Evolutionary conservation across 805 yeast genomes (phyloP).

Genomic region (Nadsonia fulvescens): DNA sequence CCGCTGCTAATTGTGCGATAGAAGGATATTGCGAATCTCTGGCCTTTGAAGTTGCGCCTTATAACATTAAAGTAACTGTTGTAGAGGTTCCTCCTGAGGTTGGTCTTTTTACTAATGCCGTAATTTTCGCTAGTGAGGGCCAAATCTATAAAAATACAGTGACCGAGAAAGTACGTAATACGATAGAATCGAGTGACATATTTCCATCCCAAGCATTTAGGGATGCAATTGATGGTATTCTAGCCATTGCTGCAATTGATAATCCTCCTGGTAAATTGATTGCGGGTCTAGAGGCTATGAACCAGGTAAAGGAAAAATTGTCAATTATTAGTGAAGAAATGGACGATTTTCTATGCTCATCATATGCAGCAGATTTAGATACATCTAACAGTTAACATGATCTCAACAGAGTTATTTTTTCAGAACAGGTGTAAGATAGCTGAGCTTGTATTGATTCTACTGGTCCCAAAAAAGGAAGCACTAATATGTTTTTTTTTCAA

Average conservation of each 20-base stretch:
- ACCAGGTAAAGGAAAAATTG: conserved; percentile 14
- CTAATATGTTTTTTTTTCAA: too few relatives aligned
- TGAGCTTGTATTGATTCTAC: too few relatives aligned
- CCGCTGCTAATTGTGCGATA: conserved; percentile 16
- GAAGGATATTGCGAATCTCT: conserved; percentile 19
- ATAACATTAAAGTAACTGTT: conserved; percentile 14
- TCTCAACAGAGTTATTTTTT: too few relatives aligned
- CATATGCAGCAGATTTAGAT: too few relatives aligned
- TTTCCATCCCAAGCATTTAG: conserved; percentile 11
- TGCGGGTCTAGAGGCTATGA: conserved; percentile 16
- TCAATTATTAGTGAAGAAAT: conserved; percentile 16
- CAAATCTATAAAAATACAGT: conserved; percentile 8
- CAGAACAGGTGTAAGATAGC: too few relatives aligned
- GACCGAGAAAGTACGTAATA: conserved; percentile 8
- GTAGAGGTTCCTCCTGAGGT: conserved; percentile 16
- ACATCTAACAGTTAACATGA: too few relatives aligned
- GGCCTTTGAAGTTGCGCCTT: conserved; percentile 15
- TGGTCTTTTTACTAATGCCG: conserved; percentile 9
- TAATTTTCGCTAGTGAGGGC: conserved; percentile 6
- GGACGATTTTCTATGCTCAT: conserved; percentile 17
- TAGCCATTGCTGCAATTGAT: conserved; percentile 15
- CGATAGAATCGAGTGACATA: conserved; percentile 8
- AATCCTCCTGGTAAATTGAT: conserved; percentile 18
- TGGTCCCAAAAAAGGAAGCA: too few relatives aligned
- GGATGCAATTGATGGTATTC: conserved; percentile 12